A percentile compares a stretch with the other conserved stretches of the same genome.
These are phyloP conservation scores for Penicillium roqueforti DNA, from an alignment of 495 filamentous ascomycete species.

Conservation along the genomic window DNA sequence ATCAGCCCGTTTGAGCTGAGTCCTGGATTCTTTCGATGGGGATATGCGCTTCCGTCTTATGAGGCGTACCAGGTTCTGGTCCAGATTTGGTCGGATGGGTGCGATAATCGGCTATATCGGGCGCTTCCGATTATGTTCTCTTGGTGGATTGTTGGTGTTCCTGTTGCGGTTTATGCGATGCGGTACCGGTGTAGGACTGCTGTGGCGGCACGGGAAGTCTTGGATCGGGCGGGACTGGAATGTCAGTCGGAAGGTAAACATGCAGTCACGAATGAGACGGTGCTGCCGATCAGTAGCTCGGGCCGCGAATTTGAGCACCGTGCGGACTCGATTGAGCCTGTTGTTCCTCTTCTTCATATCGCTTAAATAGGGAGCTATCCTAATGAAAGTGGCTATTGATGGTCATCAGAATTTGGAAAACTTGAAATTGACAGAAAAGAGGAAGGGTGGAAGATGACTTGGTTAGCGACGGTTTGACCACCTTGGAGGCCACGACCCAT, in stretches of 20 bases:
- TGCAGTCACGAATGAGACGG: neutral
- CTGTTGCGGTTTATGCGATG: neutral
- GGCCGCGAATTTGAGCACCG: neutral
- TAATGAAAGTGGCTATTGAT: neutral
- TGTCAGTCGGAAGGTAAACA: neutral
- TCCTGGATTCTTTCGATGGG: constrained; percentile 41
- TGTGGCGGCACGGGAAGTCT: neutral
- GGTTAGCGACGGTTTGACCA: neutral
- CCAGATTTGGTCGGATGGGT: constrained; percentile 45
- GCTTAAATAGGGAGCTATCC: neutral
- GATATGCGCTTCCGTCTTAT: constrained; percentile 44
- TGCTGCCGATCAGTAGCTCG: neutral
- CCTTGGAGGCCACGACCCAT: neutral
- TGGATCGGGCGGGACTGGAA: neutral
- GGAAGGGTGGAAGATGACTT: neutral
- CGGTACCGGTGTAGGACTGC: neutral
- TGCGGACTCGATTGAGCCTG: neutral
- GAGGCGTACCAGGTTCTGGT: constrained; percentile 39
- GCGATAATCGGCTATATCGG: constrained; percentile 35
- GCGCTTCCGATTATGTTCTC: constrained; percentile 43
- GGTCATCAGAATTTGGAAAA: neutral
- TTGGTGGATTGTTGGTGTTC: constrained; percentile 14
- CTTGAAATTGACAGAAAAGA: neutral
- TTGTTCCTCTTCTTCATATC: neutral
- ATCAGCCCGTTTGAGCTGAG: constrained; percentile 40